Conservation (phyloP, 1,284 basidiomycete genomes). For the Caloboletus inedulis region DNA sequence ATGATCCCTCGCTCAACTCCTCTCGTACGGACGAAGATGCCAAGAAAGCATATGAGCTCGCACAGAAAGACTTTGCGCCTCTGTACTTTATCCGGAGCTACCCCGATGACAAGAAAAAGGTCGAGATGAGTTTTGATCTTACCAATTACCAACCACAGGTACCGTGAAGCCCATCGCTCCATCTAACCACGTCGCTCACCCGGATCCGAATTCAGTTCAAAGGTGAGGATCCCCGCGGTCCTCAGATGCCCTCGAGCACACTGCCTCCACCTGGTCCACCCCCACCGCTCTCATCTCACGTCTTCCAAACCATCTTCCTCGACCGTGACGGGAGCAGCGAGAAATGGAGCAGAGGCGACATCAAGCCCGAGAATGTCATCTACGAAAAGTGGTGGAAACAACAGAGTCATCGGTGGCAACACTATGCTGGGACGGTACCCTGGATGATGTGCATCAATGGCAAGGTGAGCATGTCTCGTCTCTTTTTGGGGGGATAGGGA, state of each 20-base stretch:
- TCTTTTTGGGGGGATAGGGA: no score
- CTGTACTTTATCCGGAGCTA: slow-evolving; percentile 8
- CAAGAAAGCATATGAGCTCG: background rate
- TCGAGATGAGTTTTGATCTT: slow-evolving; percentile 1
- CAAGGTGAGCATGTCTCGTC: background rate
- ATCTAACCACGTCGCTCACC: background rate
- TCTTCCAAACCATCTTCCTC: slow-evolving; percentile 7
- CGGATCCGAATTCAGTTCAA: background rate
- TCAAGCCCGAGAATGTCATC: slow-evolving; percentile 1
- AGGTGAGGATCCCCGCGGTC: background rate
- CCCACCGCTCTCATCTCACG: background rate
- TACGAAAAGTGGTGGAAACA: slow-evolving; percentile 7
- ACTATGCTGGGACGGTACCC: background rate
- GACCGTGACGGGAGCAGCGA: background rate
- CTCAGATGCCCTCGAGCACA: background rate
- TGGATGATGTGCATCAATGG: slow-evolving; percentile 3
- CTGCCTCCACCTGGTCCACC: background rate
- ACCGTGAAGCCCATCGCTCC: background rate
- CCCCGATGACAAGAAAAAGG: background rate
- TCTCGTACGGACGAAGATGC: slow-evolving; percentile 2
- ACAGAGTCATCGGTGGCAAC: slow-evolving; percentile 3
- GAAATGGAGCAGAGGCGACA: background rate
- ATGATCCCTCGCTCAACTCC: background rate
- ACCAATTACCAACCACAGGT: slow-evolving; percentile 4
- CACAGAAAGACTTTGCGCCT: background rate